Evolutionary conservation across 1,139 yeast species (phyloP).

Genomic region (Hyphopichia fennica): DNA sequence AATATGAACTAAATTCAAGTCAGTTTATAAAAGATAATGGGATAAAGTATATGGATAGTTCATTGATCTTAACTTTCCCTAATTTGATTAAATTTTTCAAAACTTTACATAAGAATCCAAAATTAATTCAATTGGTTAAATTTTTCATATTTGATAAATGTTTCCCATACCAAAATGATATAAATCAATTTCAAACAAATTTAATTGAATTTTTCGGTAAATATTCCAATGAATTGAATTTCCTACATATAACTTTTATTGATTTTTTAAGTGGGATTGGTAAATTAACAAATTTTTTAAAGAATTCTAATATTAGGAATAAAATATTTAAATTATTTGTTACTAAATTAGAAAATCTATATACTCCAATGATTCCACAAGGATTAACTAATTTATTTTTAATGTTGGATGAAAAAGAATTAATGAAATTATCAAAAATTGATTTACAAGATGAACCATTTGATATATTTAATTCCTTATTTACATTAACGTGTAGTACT

Average conservation of each 20-base stretch:
- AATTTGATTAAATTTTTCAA: conserved; percentile 21
- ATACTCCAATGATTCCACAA: conserved; percentile 27
- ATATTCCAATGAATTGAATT: conserved; percentile 24
- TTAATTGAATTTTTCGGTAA: conserved; percentile 30
- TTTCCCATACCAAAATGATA: conserved; percentile 15
- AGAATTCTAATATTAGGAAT: conserved; percentile 25
- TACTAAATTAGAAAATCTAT: conserved; percentile 23
- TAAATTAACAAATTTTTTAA: conserved; percentile 25
- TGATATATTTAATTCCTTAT: conserved; percentile 23
- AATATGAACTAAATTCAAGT: conserved; percentile 16
- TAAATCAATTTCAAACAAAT: conserved; percentile 20
- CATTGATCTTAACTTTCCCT: conserved; percentile 23
- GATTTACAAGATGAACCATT: conserved; percentile 24
- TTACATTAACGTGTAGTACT: conserved; percentile 35
- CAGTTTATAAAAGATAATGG: conserved; percentile 32
- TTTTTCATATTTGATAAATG: conserved; percentile 40
- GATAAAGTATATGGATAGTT: conserved; percentile 29
- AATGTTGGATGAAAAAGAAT: conserved; percentile 32
- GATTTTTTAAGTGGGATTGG: conserved; percentile 28
- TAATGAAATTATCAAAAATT: conserved; percentile 15
- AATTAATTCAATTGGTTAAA: conserved; percentile 23
- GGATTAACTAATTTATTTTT: conserved; percentile 33
- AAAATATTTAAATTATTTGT: conserved; percentile 34
- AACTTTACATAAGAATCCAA: conserved; percentile 17
- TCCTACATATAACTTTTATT: conserved; percentile 35